Conservation (phyloP, 2,329 filamentous ascomycete species). For the Aureobasidium uvarum region DNA sequence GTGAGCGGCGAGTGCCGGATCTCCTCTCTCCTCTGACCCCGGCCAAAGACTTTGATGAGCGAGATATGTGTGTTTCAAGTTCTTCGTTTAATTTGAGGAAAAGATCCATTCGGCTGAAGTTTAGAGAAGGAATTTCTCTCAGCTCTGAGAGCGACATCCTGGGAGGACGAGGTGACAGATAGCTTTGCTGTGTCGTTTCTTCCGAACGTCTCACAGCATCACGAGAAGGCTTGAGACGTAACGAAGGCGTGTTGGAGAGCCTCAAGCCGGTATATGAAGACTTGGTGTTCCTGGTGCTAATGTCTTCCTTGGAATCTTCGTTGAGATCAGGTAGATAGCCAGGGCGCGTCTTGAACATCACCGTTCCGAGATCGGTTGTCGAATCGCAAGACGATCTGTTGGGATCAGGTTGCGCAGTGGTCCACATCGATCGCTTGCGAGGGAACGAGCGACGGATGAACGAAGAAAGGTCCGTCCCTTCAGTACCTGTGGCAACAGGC, state of each 20-base stretch:
- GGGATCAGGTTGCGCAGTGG: slow-evolving; percentile 20
- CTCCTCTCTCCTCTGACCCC: slow-evolving; percentile 33
- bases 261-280: slow-evolving; percentile 23
- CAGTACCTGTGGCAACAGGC: neutral
- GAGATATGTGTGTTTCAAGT: slow-evolving; percentile 37
- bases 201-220: slow-evolving; percentile 4
- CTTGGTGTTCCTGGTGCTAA: slow-evolving; percentile 39
- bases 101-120: slow-evolving; percentile 50
- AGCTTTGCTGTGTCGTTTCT: slow-evolving; percentile 12
- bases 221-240: slow-evolving; percentile 10
- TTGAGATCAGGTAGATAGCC: slow-evolving; percentile 46
- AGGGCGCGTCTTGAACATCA: slow-evolving; percentile 30
- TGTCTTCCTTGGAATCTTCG: slow-evolving; percentile 51
- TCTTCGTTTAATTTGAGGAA: slow-evolving; percentile 48
- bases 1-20: slow-evolving; percentile 37
- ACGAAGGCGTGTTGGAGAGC: slow-evolving; percentile 30
- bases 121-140: slow-evolving; percentile 47
- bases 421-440: slow-evolving; percentile 28
- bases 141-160: slow-evolving; percentile 38
- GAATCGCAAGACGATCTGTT: slow-evolving; percentile 30
- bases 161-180: slow-evolving; percentile 6
- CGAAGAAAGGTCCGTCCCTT: slow-evolving; percentile 28
- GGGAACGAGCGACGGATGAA: slow-evolving; percentile 31
- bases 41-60: slow-evolving; percentile 43
- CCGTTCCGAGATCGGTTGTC: slow-evolving; percentile 33